Evolutionary conservation across 805 yeast species (phyloP), one percentile per base, ranked within the genome.

Genomic region (Scheffersomyces lignosus): DNA sequence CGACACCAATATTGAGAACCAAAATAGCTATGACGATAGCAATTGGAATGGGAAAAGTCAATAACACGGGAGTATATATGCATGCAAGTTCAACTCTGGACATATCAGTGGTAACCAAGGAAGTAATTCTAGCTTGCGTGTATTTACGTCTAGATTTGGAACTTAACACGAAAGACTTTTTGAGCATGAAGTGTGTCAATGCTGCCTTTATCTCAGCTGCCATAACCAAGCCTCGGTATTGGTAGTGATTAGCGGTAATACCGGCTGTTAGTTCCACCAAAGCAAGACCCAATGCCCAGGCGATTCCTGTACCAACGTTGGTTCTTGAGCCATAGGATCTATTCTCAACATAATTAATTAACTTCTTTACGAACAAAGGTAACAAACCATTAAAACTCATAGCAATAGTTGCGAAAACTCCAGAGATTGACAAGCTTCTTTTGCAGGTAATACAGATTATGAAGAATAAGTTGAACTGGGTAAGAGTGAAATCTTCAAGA

Each of bases 71-170:
- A 18, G 37, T 30, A 25, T 36, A 40, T 4, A 43, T 43, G 9
- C 44, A 12, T 1, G 49, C 44, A 12, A 34, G 28, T 18, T 45
- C 50, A 14, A 51, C 32, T 26, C 51, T 34, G n/a, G 51, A 40
- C 2, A 44, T 24, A 33, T 51, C 54, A 4, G 52, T 38, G 10
- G 46, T 40, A 15, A 49, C 27, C 32, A 51, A 33, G 10, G 51
- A 40, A 5, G 48, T 46, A 25, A 49, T 38, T 14, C 36, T 41
- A 8, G 47, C 36, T 2, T 37, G 15, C 2, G 54, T 48, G 30
- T 35, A 51, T 14, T 33, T 35, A 25, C 39, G 40, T 20, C 36
- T 41, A 5, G 46, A 35, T 15, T 27, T 31, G 13, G 36, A 36
- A 34, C 42, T 41, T 31, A 51, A 37, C 20, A 31, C 29, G 24